Evolutionary conservation across 2,329 filamentous ascomycete species (phyloP).

Genomic region (Penicillium frequentans): DNA sequence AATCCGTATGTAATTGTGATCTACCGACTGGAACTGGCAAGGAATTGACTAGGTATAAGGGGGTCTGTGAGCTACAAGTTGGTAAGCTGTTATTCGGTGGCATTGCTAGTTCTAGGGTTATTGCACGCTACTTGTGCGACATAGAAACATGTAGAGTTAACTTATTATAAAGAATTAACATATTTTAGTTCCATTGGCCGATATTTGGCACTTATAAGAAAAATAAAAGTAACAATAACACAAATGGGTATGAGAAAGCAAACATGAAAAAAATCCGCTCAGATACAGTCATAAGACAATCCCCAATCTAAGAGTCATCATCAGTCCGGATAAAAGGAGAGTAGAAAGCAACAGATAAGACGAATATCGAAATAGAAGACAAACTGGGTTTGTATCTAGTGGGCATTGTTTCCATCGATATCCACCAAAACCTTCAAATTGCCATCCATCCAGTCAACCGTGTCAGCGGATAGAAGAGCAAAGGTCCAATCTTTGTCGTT

Average conservation of each 20-base stretch:
- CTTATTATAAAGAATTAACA: background rate
- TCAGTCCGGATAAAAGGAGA: background rate
- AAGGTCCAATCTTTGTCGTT: constrained; percentile 47
- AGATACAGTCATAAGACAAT: background rate
- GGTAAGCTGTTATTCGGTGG: too few relatives aligned
- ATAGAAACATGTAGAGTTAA: background rate
- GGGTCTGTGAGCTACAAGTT: too few relatives aligned
- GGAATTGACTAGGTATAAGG: too few relatives aligned
- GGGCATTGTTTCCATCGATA: constrained; percentile 19
- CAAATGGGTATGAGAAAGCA: constrained; percentile 4
- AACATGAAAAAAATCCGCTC: background rate
- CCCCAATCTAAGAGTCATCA: background rate
- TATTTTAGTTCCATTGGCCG: background rate
- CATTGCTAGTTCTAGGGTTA: too few relatives aligned
- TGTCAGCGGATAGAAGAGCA: constrained; percentile 42
- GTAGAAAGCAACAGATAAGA: background rate
- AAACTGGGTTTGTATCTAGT: constrained; percentile 1
- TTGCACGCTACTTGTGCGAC: background rate
- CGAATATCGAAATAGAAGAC: background rate
- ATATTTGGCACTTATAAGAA: background rate
- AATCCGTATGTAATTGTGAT: too few relatives aligned
- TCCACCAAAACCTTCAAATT: constrained; percentile 46
- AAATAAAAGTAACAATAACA: background rate
- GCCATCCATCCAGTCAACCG: constrained; percentile 50
- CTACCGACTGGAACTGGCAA: too few relatives aligned